Conservation (phyloP, 805 yeast genomes). For the Candida sphagnicola region DNA sequence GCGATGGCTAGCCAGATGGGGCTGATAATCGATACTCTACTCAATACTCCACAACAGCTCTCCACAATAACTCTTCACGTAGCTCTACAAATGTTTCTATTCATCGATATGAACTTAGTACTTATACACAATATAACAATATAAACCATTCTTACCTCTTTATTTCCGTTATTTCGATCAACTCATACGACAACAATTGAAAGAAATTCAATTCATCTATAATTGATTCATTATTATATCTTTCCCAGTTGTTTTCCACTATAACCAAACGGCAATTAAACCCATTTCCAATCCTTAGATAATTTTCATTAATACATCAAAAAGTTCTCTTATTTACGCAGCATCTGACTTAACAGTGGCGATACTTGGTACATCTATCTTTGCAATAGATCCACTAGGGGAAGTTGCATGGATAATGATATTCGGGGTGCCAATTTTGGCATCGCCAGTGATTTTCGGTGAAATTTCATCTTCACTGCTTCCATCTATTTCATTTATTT, state of each 20-base stretch:
- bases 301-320: not conserved
- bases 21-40: no score
- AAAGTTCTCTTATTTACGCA: not conserved
- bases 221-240: not conserved
- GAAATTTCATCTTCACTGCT: constrained; percentile 4
- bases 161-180: not conserved
- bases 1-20: no score
- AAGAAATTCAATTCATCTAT: not conserved
- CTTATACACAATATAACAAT: constrained; percentile 1
- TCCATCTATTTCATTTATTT: not conserved
- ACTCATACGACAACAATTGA: no score
- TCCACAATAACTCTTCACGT: no score
- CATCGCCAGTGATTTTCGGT: not conserved
- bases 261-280: no score
- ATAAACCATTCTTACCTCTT: not conserved
- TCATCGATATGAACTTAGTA: not conserved
- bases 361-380: not conserved
- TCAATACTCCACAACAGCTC: no score
- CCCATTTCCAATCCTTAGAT: not conserved
- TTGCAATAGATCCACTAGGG: not conserved
- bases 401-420: not conserved
- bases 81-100: not conserved
- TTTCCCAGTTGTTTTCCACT: no score
- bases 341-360: not conserved
- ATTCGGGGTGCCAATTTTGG: not conserved